These are phyloP conservation scores for Leccinum incarnatum DNA, from an alignment of 768 basidiomycete genomes.

Conservation along the genomic window DNA sequence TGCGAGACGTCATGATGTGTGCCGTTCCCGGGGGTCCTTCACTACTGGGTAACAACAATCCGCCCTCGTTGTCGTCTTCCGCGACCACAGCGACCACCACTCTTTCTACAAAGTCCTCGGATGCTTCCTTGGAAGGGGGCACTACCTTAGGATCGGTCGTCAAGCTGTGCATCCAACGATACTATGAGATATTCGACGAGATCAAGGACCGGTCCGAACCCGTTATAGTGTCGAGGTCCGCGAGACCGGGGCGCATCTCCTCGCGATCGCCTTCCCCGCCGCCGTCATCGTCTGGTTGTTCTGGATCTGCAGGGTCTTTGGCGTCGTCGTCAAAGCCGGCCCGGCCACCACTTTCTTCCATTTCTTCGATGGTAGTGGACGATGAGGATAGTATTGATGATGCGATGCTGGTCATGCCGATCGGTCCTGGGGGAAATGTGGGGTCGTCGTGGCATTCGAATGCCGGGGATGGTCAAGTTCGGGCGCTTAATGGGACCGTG, in stretches of 20 bases:
- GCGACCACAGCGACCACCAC: conserved; percentile 14
- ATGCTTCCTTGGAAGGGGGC: conserved; percentile 40
- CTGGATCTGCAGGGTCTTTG: neutral
- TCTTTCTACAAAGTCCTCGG: conserved; percentile 21
- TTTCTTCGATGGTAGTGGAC: conserved; percentile 35
- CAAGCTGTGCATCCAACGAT: conserved; percentile 75
- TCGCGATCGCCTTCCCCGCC: conserved; percentile 31
- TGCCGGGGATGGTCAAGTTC: conserved; percentile 8
- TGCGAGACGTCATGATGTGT: conserved; percentile 75
- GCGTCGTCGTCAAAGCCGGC: conserved; percentile 20
- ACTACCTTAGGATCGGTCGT: conserved; percentile 71
- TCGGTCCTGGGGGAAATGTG: conserved; percentile 42
- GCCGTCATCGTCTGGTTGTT: conserved; percentile 21
- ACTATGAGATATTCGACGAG: conserved; percentile 87
- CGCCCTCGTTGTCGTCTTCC: conserved; percentile 22
- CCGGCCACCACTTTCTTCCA: conserved; percentile 9
- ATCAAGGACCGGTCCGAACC: conserved; percentile 69
- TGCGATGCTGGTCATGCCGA: conserved; percentile 70
- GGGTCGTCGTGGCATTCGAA: conserved; percentile 7
- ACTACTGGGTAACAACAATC: conserved; percentile 24
- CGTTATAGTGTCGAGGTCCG: conserved; percentile 27
- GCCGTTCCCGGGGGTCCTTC: conserved; percentile 51
- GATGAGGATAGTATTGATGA: conserved; percentile 78
- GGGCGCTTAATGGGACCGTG: neutral
- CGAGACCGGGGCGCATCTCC: conserved; percentile 1